Percentiles rank a stretch among this genome's conserved stretches.
These are phyloP conservation scores for Moricandia arvensis DNA, from an alignment of 345 rosid genomes.

Conservation along the genomic window DNA sequence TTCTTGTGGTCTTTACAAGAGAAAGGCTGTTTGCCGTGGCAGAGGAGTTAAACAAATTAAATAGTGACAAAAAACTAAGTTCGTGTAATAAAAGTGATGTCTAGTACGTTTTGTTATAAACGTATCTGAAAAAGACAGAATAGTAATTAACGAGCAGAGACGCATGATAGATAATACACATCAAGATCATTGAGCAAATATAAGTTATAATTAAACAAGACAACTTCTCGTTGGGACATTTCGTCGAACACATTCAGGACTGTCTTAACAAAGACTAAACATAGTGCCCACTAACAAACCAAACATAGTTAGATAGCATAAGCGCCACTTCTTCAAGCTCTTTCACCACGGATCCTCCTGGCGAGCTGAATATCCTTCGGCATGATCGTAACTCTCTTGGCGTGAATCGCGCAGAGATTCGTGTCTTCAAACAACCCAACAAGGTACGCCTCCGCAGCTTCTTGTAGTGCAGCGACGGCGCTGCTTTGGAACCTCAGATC, in stretches of 20 bases:
- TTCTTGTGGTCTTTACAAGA: background rate
- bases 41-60: too few relatives aligned
- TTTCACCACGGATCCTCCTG: background rate
- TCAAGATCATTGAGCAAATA: background rate
- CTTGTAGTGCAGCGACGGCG: background rate
- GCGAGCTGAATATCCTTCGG: background rate
- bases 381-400: background rate
- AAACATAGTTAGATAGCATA: background rate
- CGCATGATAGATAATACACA: too few relatives aligned
- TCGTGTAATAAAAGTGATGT: too few relatives aligned
- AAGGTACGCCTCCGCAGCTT: background rate
- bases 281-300: background rate
- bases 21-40: conserved; percentile 52
- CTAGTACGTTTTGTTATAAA: too few relatives aligned
- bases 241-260: background rate
- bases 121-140: too few relatives aligned
- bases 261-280: background rate
- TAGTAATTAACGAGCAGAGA: too few relatives aligned
- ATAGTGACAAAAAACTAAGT: too few relatives aligned
- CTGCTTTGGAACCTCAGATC: background rate
- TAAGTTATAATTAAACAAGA: background rate
- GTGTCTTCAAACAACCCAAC: background rate
- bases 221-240: background rate
- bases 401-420: background rate
- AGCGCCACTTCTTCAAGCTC: background rate